Evolutionary conservation across 2,329 filamentous ascomycete species (phyloP), one percentile per base, ranked within the genome.

Genomic region (Phaeosphaeriaceae sp.): DNA sequence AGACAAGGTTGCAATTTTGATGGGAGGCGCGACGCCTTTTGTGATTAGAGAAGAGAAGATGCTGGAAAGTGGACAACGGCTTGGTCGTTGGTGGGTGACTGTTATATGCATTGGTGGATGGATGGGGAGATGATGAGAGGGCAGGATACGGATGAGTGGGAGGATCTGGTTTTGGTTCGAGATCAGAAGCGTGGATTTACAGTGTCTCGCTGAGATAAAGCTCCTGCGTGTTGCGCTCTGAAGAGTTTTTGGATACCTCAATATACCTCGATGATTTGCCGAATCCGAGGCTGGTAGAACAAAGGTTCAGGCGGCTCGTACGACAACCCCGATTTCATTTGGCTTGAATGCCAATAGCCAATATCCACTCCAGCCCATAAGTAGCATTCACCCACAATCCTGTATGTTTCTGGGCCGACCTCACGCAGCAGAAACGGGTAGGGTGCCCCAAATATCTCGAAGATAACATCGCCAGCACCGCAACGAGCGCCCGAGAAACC

Each of bases 51-150:
- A 35, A 15, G 10, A n/a, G n/a, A n/a, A n/a, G n/a, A n/a, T n/a
- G n/a, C n/a, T n/a, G n/a, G n/a, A n/a, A n/a, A n/a, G n/a, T n/a
- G n/a, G n/a, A n/a, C n/a, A n/a, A 11, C 11, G 13, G n/a, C 15
- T 10, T 51, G 22, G 9, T 22, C 48, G 4, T 1, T 62, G 9
- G 21, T 59, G 3, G 56, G 59, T 6, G 59, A 59, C 21, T 62
- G 59, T 35, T 62, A 56, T 43, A 22, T 54, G 1, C 40, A 62
- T 35, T 56, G 56, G 2, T 40, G 24, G 10, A 62, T 59, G 59
- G 59, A 59, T 26, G 52, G 47, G 19, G 49, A 59, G 19, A 24
- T 47, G 10, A 24, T 52, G 13, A 26, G 52, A 32, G 17, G 11
- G 10, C n/a, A 53, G 10, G 11, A 53, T 2, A 53, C 30, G 7